Conservation (phyloP, 345 rosid species). For the Sisymbrium irio region DNA sequence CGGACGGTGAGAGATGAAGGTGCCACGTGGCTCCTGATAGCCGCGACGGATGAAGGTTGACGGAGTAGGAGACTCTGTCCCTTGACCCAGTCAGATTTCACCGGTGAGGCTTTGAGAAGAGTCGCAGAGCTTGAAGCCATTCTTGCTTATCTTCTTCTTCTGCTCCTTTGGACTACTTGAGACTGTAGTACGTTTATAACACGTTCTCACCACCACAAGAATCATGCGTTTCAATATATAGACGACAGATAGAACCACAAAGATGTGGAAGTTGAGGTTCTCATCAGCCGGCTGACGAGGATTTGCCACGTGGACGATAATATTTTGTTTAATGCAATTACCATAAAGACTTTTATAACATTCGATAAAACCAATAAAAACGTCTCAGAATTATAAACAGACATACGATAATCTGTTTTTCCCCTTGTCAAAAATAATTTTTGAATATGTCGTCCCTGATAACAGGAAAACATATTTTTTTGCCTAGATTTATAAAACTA, state of each 20-base stretch:
- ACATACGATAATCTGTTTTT: background rate
- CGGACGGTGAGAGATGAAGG: constrained; percentile 55
- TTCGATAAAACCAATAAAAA: background rate
- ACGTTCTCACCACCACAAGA: background rate
- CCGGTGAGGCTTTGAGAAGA: constrained; percentile 67
- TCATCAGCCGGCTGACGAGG: constrained; percentile 25
- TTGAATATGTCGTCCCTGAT: no score
- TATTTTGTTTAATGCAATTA: background rate
- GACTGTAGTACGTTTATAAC: background rate
- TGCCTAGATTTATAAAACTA: no score
- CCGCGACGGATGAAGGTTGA: constrained; percentile 48
- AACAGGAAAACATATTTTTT: no score
- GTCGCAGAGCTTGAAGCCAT: constrained; percentile 77
- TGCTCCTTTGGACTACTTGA: background rate
- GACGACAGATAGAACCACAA: background rate
- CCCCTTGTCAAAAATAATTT: no score
- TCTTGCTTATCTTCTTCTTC: constrained; percentile 13
- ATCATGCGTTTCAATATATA: background rate
- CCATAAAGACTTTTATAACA: background rate
- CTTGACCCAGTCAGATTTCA: constrained; percentile 78
- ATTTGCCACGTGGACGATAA: constrained; percentile 33
- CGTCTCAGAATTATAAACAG: background rate
- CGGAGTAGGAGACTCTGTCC: constrained; percentile 57
- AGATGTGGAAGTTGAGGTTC: constrained; percentile 30
- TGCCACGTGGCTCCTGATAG: constrained; percentile 41